Evolutionary conservation across 352 stramenopile genomes (phyloP).

Genomic region (Phytopythium sindhum): DNA sequence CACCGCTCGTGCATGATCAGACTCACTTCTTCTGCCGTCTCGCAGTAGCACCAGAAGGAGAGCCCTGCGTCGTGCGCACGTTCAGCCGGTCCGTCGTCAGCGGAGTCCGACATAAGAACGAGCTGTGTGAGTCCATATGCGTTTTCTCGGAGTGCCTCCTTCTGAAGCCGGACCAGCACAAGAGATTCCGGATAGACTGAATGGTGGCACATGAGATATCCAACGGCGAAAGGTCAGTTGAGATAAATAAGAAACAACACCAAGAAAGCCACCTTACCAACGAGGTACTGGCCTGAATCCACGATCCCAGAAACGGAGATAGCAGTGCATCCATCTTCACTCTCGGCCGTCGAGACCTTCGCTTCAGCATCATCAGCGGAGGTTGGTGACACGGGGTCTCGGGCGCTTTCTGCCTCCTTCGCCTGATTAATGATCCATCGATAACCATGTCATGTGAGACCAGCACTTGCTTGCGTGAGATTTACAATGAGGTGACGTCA

Average conservation of each 20-base stretch:
- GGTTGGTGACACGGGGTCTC: conserved; percentile 17
- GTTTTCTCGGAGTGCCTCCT: conserved; percentile 66
- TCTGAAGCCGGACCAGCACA: conserved; percentile 72
- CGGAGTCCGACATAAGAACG: conserved; percentile 48
- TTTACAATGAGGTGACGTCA: neutral
- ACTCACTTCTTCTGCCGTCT: conserved; percentile 82
- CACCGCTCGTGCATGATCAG: conserved; percentile 75
- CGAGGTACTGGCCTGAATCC: conserved; percentile 72
- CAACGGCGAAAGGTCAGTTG: neutral
- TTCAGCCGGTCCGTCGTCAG: conserved; percentile 11
- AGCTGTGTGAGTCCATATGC: conserved; percentile 80
- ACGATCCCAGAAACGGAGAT: conserved; percentile 26
- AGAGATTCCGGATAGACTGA: conserved; percentile 76
- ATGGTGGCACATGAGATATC: neutral
- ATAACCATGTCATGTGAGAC: neutral
- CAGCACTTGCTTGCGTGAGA: neutral
- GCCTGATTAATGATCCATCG: conserved; percentile 16
- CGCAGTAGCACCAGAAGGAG: conserved; percentile 85
- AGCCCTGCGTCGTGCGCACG: conserved; percentile 15
- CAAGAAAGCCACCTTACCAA: conserved; percentile 25
- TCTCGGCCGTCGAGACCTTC: conserved; percentile 8
- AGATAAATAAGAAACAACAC: neutral
- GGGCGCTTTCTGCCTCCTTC: conserved; percentile 51
- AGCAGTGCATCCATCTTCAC: neutral
- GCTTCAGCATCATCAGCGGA: conserved; percentile 18